Evolutionary conservation across 768 basidiomycete genomes (phyloP).

Genomic region (Pleurotus tuoliensis): DNA sequence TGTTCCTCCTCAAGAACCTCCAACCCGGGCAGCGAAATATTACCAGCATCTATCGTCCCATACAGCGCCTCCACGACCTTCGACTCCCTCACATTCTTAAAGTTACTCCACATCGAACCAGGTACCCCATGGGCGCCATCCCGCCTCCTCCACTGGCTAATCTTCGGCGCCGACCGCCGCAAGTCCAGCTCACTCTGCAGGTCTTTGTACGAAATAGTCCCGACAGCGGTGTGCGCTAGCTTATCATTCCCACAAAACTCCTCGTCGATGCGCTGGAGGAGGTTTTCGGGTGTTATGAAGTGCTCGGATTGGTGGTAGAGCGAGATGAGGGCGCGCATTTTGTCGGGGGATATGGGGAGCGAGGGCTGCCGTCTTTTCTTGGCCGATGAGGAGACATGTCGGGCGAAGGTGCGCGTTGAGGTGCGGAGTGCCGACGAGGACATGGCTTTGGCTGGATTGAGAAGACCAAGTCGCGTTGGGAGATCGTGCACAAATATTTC

Average conservation of each 20-base stretch:
- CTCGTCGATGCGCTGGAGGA: conserved; percentile 59
- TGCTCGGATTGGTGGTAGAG: conserved; percentile 74
- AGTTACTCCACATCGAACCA: conserved; percentile 23
- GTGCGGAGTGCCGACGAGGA: background rate
- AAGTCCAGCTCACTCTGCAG: conserved; percentile 16
- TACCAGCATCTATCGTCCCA: conserved; percentile 34
- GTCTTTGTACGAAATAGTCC: conserved; percentile 12
- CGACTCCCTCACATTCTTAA: conserved; percentile 28
- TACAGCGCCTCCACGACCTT: conserved; percentile 50
- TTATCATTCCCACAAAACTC: conserved; percentile 40
- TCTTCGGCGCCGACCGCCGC: conserved; percentile 29
- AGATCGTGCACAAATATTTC: no score
- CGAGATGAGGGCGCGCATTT: conserved; percentile 69
- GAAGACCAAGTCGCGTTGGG: no score
- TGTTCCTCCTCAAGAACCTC: conserved; percentile 42
- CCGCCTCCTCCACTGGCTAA: conserved; percentile 34
- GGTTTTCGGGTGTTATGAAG: conserved; percentile 70
- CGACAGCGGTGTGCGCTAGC: conserved; percentile 3
- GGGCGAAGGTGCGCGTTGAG: conserved; percentile 4
- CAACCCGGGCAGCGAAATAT: conserved; percentile 35
- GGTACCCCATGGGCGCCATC: conserved; percentile 4
- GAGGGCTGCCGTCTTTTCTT: conserved; percentile 15
- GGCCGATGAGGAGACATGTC: conserved; percentile 12
- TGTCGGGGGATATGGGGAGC: conserved; percentile 45
- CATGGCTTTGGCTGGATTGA: background rate